Evolutionary conservation across 1,139 yeast genomes (phyloP).

Genomic region (Meyerozyma carpophila): DNA sequence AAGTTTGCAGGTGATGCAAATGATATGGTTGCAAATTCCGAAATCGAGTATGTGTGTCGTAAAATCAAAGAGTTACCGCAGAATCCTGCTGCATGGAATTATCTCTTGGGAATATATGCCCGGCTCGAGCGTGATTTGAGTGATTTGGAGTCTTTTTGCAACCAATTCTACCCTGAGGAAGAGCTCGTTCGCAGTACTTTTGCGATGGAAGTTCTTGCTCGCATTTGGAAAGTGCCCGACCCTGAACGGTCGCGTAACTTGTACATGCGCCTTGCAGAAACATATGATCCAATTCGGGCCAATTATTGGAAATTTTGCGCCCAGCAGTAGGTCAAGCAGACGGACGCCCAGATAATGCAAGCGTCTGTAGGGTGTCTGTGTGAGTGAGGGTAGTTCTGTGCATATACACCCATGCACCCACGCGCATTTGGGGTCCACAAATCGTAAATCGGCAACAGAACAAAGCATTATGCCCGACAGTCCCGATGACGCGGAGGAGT

Average conservation of each 20-base stretch:
- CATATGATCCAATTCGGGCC: conserved; percentile 62
- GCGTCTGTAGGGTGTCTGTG: not conserved
- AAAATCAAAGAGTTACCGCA: conserved; percentile 63
- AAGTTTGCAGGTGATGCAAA: conserved; percentile 21
- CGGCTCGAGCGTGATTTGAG: conserved; percentile 21
- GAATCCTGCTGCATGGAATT: conserved; percentile 87
- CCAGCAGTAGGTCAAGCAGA: not conserved
- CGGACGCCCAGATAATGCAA: not conserved
- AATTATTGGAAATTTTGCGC: conserved; percentile 53
- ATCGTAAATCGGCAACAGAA: conserved; percentile 1
- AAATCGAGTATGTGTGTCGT: conserved; percentile 39
- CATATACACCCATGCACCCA: not conserved
- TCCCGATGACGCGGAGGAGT: conserved; percentile 38
- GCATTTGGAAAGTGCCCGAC: conserved; percentile 33
- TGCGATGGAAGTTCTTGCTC: conserved; percentile 65
- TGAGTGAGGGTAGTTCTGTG: not conserved
- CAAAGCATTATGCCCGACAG: not conserved
- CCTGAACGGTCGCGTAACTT: conserved; percentile 31
- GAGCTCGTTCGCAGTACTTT: conserved; percentile 42
- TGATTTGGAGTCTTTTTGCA: conserved; percentile 41
- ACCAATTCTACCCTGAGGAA: conserved; percentile 25
- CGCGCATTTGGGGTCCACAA: not conserved
- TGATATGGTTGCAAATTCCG: conserved; percentile 17
- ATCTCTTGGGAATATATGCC: conserved; percentile 57
- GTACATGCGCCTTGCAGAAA: conserved; percentile 43